Base-by-base conservation (phyloP, 2,329 filamentous ascomycete species). In the Phaeophleospora eucalypticola region DNA sequence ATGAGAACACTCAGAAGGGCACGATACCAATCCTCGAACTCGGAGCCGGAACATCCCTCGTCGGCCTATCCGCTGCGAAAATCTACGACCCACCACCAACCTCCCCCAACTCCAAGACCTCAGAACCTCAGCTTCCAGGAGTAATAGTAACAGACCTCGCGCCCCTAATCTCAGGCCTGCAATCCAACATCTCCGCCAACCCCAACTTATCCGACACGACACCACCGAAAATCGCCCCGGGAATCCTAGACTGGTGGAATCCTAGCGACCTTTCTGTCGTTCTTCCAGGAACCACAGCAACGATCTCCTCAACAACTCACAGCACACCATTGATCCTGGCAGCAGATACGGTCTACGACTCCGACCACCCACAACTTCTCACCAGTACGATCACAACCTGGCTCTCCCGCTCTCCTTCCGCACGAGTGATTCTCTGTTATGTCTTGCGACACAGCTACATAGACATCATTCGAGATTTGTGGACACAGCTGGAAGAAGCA, bases 381-480 rank as follows among this genome's bases (percentile, higher is more conserved):
- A 56, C 60, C 3, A 54, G 59, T 15, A 64, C 66, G 2, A 63
- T 71, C n/a, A 39, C 58, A 16, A 52, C 54, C 4, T 71, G 71
- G 67, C 57, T 73, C 9, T 51, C 59, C 8, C 51, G 43, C 4
- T 52, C 57, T 12, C 36, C 50, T 12, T 51, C 58, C 3, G 58
- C 69, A 15, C 52, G 69, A 36, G 58, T 68, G 3, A 54, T 72
- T 12, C 61, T 72, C 24, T 66, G 65, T 33, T 71, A 70, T 49
- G 60, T 70, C 3, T 50, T 71, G 45, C 57, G 70, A 12, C 64
- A 69, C 4, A 66, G 66, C 10, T 71, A 73, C 49, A 57, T 73
- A n/a, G 69, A 72, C 39, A 62, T 68, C 43, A 67, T 72, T 16
- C 58, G 70, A 18, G 67, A 70, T 27, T 49, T 73, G 18, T 73